Percentiles rank a stretch among this genome's conserved stretches.
These are phyloP conservation scores for Grigorovia yakushimaensis DNA, from an alignment of 805 yeast species.

Conservation along the genomic window DNA sequence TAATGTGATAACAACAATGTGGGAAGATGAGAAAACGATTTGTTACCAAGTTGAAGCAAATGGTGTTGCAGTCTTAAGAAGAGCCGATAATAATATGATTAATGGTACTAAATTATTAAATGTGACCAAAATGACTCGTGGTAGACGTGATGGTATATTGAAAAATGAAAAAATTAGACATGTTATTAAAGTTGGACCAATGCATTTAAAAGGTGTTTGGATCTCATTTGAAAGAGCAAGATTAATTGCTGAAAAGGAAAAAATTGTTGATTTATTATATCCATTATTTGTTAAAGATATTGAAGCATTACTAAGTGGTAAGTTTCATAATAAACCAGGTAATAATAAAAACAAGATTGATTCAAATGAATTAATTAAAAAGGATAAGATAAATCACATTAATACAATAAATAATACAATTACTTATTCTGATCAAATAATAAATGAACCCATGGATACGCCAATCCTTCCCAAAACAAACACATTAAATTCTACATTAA, in stretches of 20 bases:
- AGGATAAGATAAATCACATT: neutral
- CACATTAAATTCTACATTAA: neutral
- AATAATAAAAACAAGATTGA: neutral
- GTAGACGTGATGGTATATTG: constrained; percentile 74
- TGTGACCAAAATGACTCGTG: constrained; percentile 82
- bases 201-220: constrained; percentile 88
- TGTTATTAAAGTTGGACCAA: constrained; percentile 77
- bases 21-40: constrained; percentile 82
- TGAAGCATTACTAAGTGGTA: constrained; percentile 32
- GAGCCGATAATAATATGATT: constrained; percentile 79
- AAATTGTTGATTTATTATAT: constrained; percentile 55
- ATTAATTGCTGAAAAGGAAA: constrained; percentile 73
- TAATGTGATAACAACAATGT: constrained; percentile 70
- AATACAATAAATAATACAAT: neutral
- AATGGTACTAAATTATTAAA: constrained; percentile 77
- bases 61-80: constrained; percentile 68
- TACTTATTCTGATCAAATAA: neutral
- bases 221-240: constrained; percentile 77
- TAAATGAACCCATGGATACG: neutral
- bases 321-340: neutral
- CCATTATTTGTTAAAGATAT: constrained; percentile 70
- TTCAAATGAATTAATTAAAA: neutral
- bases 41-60: constrained; percentile 82
- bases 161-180: constrained; percentile 69
- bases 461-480: neutral